Percentiles rank a stretch among this genome's conserved stretches.
phyloP scores from a whole-genome alignment of 768 basidiomycete species.

The Mycena alexandri region DNA sequence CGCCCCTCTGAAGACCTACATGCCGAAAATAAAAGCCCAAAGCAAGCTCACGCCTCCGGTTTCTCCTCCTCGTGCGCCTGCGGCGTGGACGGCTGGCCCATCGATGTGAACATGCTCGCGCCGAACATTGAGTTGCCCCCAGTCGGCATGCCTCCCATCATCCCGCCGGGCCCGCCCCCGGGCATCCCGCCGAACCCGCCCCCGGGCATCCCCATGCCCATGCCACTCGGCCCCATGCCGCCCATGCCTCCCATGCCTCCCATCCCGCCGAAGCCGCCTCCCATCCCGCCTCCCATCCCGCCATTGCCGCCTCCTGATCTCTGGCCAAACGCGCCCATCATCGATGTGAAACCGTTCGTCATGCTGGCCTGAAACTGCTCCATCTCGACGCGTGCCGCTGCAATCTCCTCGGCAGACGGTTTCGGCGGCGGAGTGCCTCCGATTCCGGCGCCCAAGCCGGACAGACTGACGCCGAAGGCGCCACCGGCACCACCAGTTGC shows the following conservation, averaged over 20 bases:
- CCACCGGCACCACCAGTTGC: constrained; percentile 9
- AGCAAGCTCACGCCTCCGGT: constrained; percentile 2
- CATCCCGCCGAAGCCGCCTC: constrained; percentile 3
- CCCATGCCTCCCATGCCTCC: constrained; percentile 8
- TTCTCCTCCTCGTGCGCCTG: constrained; percentile 8
- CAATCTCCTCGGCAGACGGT: constrained; percentile 20
- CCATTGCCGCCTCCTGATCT: constrained; percentile 14
- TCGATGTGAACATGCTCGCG: constrained; percentile 11
- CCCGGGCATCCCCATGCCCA: constrained; percentile 16
- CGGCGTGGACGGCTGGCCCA: constrained; percentile 9
- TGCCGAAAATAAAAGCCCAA: constrained; percentile 7
- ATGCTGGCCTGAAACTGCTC: constrained; percentile 14
- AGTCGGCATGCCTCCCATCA: constrained; percentile 11
- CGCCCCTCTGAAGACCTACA: constrained; percentile 3
- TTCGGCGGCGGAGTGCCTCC: constrained; percentile 10
- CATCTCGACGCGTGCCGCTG: constrained; percentile 16
- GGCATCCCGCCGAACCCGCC: constrained; percentile 12
- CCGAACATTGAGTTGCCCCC: no score
- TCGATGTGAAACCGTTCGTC: constrained; percentile 13
- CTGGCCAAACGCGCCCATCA: constrained; percentile 20
- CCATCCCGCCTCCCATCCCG: constrained; percentile 12
- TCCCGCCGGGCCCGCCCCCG: no score
- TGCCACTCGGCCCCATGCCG: constrained; percentile 17
- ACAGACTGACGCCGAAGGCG: constrained; percentile 7
- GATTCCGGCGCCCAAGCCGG: constrained; percentile 1